These are phyloP conservation scores for Crinitomyces ghanaensis DNA, from an alignment of 805 yeast species.

Conservation along the genomic window DNA sequence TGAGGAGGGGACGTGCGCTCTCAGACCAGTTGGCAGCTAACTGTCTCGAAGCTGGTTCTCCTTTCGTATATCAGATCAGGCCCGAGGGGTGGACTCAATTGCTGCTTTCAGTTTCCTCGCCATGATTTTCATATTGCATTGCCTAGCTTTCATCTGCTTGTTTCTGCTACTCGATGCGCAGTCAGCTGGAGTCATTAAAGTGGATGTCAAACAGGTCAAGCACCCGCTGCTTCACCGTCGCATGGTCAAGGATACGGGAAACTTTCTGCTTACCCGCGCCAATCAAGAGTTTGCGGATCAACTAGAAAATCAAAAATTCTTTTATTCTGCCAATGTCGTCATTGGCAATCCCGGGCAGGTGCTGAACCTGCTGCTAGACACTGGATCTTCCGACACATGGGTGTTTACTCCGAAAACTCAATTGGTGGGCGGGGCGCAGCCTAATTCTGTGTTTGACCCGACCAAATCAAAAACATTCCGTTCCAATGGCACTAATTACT, in stretches of 20 bases:
- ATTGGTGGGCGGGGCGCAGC: conserved; percentile 11
- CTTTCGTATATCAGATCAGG: too few relatives aligned
- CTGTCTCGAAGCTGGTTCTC: too few relatives aligned
- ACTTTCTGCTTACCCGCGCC: conserved; percentile 7
- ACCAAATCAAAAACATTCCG: conserved; percentile 20
- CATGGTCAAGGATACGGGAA: conserved; percentile 4
- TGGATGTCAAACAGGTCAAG: conserved; percentile 11
- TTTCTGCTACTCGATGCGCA: too few relatives aligned
- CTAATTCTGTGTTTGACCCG: conserved; percentile 21
- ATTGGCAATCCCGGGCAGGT: conserved; percentile 50
- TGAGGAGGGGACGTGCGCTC: too few relatives aligned
- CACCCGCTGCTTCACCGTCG: conserved; percentile 10
- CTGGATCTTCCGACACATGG: conserved; percentile 72
- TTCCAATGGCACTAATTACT: conserved; percentile 16
- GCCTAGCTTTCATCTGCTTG: too few relatives aligned
- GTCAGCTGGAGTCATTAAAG: conserved; percentile 11
- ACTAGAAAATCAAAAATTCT: conserved; percentile 26
- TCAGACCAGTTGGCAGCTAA: too few relatives aligned
- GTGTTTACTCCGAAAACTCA: conserved; percentile 32
- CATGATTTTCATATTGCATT: too few relatives aligned
- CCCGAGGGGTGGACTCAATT: too few relatives aligned
- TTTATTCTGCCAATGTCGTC: conserved; percentile 24
- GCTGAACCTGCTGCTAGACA: conserved; percentile 52
- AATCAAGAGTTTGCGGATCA: conserved; percentile 12
- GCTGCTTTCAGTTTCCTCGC: too few relatives aligned